Conservation (phyloP, 768 basidiomycete genomes). For the Leccinum obscurum region DNA sequence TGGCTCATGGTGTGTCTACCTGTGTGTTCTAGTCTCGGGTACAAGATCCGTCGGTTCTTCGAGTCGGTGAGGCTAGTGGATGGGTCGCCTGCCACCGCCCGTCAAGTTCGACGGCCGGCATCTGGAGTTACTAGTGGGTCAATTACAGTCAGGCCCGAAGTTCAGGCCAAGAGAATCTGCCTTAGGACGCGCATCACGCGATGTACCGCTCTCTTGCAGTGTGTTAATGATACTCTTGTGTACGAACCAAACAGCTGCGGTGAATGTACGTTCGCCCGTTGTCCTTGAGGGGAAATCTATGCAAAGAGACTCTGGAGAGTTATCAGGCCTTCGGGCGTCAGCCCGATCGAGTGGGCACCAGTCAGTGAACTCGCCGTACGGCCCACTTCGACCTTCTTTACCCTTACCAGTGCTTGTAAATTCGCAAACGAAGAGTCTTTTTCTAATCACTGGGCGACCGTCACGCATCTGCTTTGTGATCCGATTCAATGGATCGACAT, state of each 20-base stretch:
- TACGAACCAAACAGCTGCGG: not conserved
- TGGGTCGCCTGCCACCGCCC: not conserved
- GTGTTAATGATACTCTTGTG: not conserved
- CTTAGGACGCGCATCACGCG: not conserved
- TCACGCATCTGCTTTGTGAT: not conserved
- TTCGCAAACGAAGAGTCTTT: too few species aligned
- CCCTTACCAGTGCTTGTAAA: not conserved
- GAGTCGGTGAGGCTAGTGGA: not conserved
- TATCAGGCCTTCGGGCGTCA: too few species aligned
- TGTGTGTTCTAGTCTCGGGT: not conserved
- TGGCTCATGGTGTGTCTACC: not conserved
- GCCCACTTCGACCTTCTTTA: not conserved
- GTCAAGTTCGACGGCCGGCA: not conserved
- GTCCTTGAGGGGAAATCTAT: not conserved
- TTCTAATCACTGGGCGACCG: not conserved
- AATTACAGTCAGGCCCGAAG: not conserved
- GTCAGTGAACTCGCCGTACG: not conserved
- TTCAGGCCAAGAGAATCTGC: not conserved
- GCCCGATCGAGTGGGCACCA: not conserved
- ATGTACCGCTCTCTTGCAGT: slow-evolving; percentile 1
- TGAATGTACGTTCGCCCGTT: too few species aligned
- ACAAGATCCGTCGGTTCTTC: not conserved
- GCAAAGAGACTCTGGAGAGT: too few species aligned
- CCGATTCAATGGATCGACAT: not conserved
- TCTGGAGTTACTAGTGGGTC: not conserved